Base-by-base conservation (phyloP, 2,329 filamentous ascomycete genomes). In the Fusarium circinatum region DNA sequence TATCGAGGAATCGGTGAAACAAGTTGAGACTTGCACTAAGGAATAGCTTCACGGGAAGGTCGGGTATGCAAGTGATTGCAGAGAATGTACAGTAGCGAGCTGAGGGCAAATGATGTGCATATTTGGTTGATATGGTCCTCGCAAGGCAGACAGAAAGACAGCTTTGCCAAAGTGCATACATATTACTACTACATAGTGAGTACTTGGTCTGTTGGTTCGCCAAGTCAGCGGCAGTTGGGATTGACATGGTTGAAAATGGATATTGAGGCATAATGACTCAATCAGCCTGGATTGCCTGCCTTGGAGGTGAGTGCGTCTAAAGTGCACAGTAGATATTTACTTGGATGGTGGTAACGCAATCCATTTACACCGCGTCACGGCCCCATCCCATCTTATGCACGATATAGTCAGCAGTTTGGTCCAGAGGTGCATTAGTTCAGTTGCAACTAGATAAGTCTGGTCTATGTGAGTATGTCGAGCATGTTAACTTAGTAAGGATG, bases 371-470 rank as follows among this genome's bases (percentile, higher is more conserved):
- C 36, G 32, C 52, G 39, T 56, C 63, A 30, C 30, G 18, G n/a
- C 48, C 32, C 38, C 38, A 68, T n/a, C 51, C 17, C 49, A 59
- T 39, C 26, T 39, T 49, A 71, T 73, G 54, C 62, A 59, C 57
- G 28, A 60, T 67, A 52, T 36, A 56, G 48, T 63, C 70, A 74
- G 60, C 70, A 51, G 70, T 38, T 62, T 54, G n/a, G 24, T 30
- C 42, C 24, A 13, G 28, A 45, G 17, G 55, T 45, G 41, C 41
- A 49, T 36, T 45, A 28, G 20, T 28, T 49, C 14, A 30, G 32
- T 22, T 17, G 41, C 44, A 38, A 11, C 32, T 36, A 30, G 34
- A 26, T 14, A 20, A 48, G 26, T 30, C 30, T 38, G 38, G 13
- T 30, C 38, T 38, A 49, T 48, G 61, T 56, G n/a, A 48, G 24